Percentiles rank a stretch among this genome's conserved stretches.
Conservation (phyloP, 2,329 filamentous ascomycete genomes). For the Colletotrichum sp. region DNA sequence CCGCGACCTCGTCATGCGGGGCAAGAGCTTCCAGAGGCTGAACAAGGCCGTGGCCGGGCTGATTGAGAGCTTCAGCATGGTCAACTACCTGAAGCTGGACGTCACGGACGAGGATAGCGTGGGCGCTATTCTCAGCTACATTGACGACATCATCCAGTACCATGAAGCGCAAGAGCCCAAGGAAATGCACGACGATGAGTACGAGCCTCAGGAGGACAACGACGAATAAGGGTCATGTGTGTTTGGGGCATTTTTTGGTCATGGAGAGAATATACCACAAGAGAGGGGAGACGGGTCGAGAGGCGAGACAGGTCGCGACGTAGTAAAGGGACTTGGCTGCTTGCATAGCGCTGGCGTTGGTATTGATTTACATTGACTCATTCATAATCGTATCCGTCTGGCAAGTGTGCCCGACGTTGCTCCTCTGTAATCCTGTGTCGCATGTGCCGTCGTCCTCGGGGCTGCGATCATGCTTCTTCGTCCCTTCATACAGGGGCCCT, state of each 20-base stretch:
- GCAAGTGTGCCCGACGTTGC: background rate
- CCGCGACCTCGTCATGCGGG: constrained; percentile 76
- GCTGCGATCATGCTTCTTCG: background rate
- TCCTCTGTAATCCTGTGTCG: background rate
- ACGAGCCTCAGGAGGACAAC: constrained; percentile 30
- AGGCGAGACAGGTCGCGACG: background rate
- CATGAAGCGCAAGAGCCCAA: constrained; percentile 92
- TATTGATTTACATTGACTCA: constrained; percentile 15
- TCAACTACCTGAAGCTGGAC: constrained; percentile 90
- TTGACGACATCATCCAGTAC: constrained; percentile 92
- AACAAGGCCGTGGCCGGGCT: constrained; percentile 89
- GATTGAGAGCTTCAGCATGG: constrained; percentile 98
- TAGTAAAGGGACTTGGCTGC: background rate
- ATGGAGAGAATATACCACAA: background rate
- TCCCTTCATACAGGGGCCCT: background rate
- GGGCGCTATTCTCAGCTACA: constrained; percentile 82
- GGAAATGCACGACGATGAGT: constrained; percentile 71
- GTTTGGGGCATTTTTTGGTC: background rate
- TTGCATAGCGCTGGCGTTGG: constrained; percentile 51
- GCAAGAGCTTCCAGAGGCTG: constrained; percentile 79
- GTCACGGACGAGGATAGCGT: constrained; percentile 93
- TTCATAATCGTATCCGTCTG: constrained; percentile 6
- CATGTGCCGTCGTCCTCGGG: background rate
- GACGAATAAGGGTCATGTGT: constrained; percentile 2
- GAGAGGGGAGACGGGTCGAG: background rate